Conservation (phyloP, 345 rosid species). For the Eucalyptus cloeziana region DNA sequence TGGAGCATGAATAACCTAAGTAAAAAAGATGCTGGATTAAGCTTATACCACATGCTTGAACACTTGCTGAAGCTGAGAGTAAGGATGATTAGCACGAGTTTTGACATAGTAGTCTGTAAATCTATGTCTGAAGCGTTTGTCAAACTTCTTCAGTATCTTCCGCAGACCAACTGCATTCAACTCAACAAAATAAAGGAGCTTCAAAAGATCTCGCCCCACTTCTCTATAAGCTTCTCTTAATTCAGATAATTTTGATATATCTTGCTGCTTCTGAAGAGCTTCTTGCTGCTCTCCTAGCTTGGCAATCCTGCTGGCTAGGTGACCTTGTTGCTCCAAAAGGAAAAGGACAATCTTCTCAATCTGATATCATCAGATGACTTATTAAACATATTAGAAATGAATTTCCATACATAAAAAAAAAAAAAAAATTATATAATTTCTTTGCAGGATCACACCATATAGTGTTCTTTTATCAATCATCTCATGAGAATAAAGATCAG, state of each 20-base stretch:
- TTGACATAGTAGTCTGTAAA: constrained; percentile 91
- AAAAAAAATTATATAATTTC: background rate
- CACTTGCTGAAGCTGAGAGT: constrained; percentile 97
- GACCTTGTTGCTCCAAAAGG: constrained; percentile 93
- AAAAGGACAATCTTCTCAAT: constrained; percentile 95
- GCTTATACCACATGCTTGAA: constrained; percentile 94
- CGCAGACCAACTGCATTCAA: constrained; percentile 93
- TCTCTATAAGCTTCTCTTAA: constrained; percentile 66
- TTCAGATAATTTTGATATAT: constrained; percentile 39
- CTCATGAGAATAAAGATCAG: background rate
- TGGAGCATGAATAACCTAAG: background rate
- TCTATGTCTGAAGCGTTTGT: constrained; percentile 91
- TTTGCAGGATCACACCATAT: background rate
- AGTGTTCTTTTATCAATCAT: background rate
- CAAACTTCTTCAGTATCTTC: constrained; percentile 94
- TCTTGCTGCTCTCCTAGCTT: constrained; percentile 60
- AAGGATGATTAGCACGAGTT: constrained; percentile 98
- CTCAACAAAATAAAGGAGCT: constrained; percentile 83
- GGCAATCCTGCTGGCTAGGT: constrained; percentile 58
- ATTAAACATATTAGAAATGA: background rate
- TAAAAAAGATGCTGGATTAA: background rate
- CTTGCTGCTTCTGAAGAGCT: constrained; percentile 50
- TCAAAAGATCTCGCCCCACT: constrained; percentile 69
- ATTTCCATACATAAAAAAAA: background rate
- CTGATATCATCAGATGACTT: constrained; percentile 20